Evolutionary conservation across 1,284 basidiomycete species (phyloP).

Genomic region (Tilletiopsis washingtonensis): DNA sequence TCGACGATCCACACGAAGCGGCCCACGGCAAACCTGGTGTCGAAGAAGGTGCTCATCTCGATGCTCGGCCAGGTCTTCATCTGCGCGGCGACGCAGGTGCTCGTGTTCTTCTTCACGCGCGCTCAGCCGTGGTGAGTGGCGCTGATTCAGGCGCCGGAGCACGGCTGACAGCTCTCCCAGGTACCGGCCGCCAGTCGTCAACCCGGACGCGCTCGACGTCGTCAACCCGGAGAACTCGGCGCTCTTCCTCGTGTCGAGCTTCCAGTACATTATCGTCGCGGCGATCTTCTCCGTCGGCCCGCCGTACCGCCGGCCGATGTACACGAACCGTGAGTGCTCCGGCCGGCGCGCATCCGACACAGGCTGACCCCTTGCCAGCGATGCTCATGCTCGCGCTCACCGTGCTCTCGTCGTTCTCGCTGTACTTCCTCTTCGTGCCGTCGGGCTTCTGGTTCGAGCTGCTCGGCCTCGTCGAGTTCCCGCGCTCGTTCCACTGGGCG

Average conservation of each 20-base stretch:
- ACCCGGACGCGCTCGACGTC: slow-evolving; percentile 73
- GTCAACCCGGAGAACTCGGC: slow-evolving; percentile 87
- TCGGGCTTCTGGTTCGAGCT: slow-evolving; percentile 59
- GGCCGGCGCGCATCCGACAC: background rate
- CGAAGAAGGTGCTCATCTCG: slow-evolving; percentile 87
- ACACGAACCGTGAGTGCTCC: slow-evolving; percentile 67
- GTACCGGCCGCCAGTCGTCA: slow-evolving; percentile 57
- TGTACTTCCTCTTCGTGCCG: slow-evolving; percentile 51
- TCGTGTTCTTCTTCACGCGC: slow-evolving; percentile 83
- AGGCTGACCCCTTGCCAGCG: background rate
- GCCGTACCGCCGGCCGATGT: slow-evolving; percentile 88
- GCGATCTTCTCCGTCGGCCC: slow-evolving; percentile 96
- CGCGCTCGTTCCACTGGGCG: slow-evolving; percentile 61
- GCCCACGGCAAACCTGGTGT: slow-evolving; percentile 91
- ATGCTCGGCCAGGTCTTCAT: slow-evolving; percentile 88
- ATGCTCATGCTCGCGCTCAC: slow-evolving; percentile 37
- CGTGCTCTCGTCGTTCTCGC: slow-evolving; percentile 22
- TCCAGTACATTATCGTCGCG: slow-evolving; percentile 96
- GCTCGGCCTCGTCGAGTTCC: slow-evolving; percentile 72
- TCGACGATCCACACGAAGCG: slow-evolving; percentile 65
- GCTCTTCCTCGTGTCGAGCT: slow-evolving; percentile 87
- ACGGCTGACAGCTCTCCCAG: no score
- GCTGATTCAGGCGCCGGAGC: no score
- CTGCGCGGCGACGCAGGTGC: slow-evolving; percentile 72
- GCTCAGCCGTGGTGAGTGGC: slow-evolving; percentile 79